Evolutionary conservation across 306 rosid species (phyloP), one percentile per base, ranked within the genome.

Genomic region (Inga laurina): DNA sequence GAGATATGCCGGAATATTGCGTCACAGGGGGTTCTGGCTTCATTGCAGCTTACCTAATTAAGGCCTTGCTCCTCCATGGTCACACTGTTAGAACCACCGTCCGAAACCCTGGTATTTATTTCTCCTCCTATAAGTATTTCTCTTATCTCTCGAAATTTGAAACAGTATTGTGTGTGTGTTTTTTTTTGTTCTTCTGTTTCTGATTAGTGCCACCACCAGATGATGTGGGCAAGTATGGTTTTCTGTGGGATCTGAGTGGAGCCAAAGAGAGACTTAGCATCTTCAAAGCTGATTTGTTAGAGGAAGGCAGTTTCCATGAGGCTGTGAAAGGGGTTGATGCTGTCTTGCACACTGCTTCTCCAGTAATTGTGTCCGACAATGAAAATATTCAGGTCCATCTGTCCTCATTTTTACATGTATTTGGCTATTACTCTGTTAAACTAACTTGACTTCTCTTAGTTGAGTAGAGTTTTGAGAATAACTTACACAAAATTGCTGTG

Each of bases 1-100:
- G 34, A 32, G 34, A 32, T 43, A 94, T 93, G 98, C 87, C 88
- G 2, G 94, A 88, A 51, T 95, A 89, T 74, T 93, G 95, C 13
- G 95, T 95, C 1, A 95, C 95, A 12, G 98, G 98, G 8, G 97
- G 98, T 51, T 86, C 93, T 43, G 95, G 98, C 2, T 88, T 95
- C 91, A 86, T 95, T 24, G 97, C 94, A 54, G 82, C 95, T 54
- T 85, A 90, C 79, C 79, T 95, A 15, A 85, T 95, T 0, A 93
- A 95, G 90, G 84, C 87, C 39, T 85, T 95, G 86, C 83, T 95
- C 22, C 89, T 87, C 11, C 84, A 88, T 37, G 98, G 97, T 27
- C 89, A 93, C 64, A 72, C 80, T 0, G 95, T 95, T 8, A 87
- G 94, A 43, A 78, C 91, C 48, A 93, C 97, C 0, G 93, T 93